Conservation (phyloP, 2,329 filamentous ascomycete species). For the Diaporthe destruens region DNA sequence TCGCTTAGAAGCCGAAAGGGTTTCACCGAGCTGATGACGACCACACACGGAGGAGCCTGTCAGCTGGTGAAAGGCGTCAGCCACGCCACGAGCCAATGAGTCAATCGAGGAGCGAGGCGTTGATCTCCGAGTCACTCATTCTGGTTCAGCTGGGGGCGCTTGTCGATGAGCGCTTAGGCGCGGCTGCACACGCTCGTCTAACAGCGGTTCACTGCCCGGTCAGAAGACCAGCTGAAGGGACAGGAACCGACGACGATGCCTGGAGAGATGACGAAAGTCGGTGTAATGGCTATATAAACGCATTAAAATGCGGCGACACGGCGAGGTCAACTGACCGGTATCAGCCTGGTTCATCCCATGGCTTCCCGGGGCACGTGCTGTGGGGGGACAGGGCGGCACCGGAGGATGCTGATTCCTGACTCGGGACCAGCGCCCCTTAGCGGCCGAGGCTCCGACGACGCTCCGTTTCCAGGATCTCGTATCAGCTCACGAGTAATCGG, state of each 20-base stretch:
- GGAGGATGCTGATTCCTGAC: conserved; percentile 22
- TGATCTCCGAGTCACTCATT: conserved; percentile 1
- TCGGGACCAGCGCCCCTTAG: conserved; percentile 19
- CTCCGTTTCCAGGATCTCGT: conserved; percentile 18
- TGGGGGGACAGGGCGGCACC: conserved; percentile 2
- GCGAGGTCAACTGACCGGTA: conserved; percentile 26
- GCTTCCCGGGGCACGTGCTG: conserved; percentile 28
- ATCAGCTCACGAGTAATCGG: conserved; percentile 7
- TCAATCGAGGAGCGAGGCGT: background rate
- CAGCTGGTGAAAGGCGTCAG: background rate
- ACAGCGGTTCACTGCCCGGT: background rate
- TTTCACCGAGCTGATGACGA: background rate
- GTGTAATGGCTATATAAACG: conserved; percentile 16
- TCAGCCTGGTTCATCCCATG: conserved; percentile 24
- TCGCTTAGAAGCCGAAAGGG: background rate
- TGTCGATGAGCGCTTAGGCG: conserved; percentile 8
- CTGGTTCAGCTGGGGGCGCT: conserved; percentile 6
- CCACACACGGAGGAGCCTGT: no score
- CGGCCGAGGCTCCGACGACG: conserved; percentile 28
- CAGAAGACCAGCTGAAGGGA: conserved; percentile 5
- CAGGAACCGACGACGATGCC: background rate
- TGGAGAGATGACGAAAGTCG: conserved; percentile 19
- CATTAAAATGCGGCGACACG: conserved; percentile 29
- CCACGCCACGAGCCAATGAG: background rate
- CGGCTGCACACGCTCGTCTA: conserved; percentile 22